Percentiles rank a stretch among this genome's conserved stretches.
Evolutionary conservation across 2,329 filamentous ascomycete genomes (phyloP).

Genomic region (Talaromyces sp.): DNA sequence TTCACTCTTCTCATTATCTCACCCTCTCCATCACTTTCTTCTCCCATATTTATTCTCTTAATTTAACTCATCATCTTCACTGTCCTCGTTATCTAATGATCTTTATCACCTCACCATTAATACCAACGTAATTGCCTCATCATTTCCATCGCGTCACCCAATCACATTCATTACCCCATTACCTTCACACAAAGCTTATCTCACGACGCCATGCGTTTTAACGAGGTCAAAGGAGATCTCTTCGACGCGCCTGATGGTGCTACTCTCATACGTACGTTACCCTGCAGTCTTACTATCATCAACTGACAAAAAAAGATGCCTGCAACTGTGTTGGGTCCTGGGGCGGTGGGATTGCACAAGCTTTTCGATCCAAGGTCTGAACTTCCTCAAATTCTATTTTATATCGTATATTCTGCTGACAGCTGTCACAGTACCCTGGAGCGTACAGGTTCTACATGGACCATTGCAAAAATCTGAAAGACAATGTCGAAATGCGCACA

Average conservation of each 20-base stretch:
- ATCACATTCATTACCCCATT: too few relatives aligned
- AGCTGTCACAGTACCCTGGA: constrained; percentile 40
- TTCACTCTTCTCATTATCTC: too few relatives aligned
- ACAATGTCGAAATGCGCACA: background rate
- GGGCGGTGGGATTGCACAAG: constrained; percentile 53
- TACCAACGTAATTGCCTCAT: too few relatives aligned
- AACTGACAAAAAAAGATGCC: constrained; percentile 38
- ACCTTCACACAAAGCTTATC: too few relatives aligned
- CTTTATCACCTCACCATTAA: too few relatives aligned
- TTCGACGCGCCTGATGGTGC: constrained; percentile 47
- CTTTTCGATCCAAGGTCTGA: constrained; percentile 39
- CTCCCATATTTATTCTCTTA: too few relatives aligned
- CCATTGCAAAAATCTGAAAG: constrained; percentile 38
- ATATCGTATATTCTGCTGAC: background rate
- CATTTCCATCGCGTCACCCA: too few relatives aligned
- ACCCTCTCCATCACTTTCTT: too few relatives aligned
- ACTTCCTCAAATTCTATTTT: background rate
- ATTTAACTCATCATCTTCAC: too few relatives aligned
- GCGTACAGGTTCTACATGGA: constrained; percentile 44
- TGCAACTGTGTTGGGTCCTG: constrained; percentile 55
- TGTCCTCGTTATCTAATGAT: too few relatives aligned
- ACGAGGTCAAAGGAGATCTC: constrained; percentile 22
- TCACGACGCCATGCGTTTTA: background rate
- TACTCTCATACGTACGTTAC: constrained; percentile 45
- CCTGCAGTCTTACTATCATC: background rate